These are phyloP conservation scores for Aureobasidium sp. DNA, from an alignment of 2,329 filamentous ascomycete genomes.

Conservation along the genomic window DNA sequence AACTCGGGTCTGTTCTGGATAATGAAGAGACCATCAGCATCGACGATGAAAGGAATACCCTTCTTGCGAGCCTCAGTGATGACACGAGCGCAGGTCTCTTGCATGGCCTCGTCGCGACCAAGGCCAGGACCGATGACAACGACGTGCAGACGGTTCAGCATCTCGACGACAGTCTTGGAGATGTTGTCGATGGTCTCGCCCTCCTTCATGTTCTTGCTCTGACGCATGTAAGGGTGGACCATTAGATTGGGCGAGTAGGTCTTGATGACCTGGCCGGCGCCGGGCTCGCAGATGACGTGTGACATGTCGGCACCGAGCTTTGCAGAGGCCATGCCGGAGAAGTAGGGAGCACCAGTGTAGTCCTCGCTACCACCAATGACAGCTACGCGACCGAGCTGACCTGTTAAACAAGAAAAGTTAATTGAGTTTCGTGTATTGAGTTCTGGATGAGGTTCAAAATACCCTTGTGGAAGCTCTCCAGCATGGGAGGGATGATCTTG, in stretches of 20 bases:
- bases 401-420: conserved; percentile 39
- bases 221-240: conserved; percentile 94
- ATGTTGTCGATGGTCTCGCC: conserved; percentile 56
- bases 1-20: conserved; percentile 69
- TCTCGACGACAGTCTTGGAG: conserved; percentile 61
- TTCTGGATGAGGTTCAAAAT: conserved; percentile 8
- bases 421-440: background rate
- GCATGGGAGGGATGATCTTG: conserved; percentile 89
- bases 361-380: conserved; percentile 94
- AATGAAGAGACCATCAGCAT: conserved; percentile 80
- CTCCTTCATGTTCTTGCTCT: conserved; percentile 52
- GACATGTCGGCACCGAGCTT: conserved; percentile 86
- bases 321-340: conserved; percentile 94
- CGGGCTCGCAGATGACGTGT: conserved; percentile 92
- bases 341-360: conserved; percentile 96
- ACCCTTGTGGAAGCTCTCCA: conserved; percentile 96
- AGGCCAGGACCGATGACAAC: conserved; percentile 89
- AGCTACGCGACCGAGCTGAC: conserved; percentile 82
- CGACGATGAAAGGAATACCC: conserved; percentile 74
- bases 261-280: conserved; percentile 80
- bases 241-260: conserved; percentile 96
- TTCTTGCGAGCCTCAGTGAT: conserved; percentile 68
- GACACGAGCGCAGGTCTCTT: conserved; percentile 72
- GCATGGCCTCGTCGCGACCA: conserved; percentile 83
- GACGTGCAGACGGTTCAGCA: conserved; percentile 83